phyloP scores from a whole-genome alignment of 2,329 filamentous ascomycete genomes.

The Fusarium acutatum region DNA sequence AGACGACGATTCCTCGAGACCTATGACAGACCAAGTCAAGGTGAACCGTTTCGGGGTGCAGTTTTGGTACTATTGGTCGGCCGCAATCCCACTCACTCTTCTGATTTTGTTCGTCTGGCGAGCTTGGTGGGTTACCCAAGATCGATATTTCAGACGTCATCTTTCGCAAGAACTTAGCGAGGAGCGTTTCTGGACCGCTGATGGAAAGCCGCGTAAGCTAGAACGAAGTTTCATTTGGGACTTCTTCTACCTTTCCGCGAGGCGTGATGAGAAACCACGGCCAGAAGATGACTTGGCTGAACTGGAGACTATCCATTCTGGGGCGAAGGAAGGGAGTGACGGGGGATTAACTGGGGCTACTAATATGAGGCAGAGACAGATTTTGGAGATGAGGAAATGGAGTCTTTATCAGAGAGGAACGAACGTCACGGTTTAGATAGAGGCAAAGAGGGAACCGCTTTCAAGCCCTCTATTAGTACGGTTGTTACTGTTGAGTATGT shows the following conservation, averaged over 20 bases:
- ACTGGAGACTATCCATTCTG: slow-evolving; percentile 31
- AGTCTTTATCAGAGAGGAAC: slow-evolving; percentile 30
- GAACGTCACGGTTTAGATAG: slow-evolving; percentile 6
- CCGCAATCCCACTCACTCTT: slow-evolving; percentile 54
- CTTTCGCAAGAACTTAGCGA: slow-evolving; percentile 57
- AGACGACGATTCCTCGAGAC: background rate
- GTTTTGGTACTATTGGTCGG: slow-evolving; percentile 59
- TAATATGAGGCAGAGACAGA: slow-evolving; percentile 36
- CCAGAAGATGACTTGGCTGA: slow-evolving; percentile 23
- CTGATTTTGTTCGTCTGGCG: slow-evolving; percentile 54
- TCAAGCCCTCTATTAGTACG: background rate
- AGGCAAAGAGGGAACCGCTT: background rate
- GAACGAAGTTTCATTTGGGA: slow-evolving; percentile 55
- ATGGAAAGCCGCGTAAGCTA: slow-evolving; percentile 52
- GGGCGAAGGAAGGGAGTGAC: slow-evolving; percentile 15
- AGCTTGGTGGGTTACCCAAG: slow-evolving; percentile 58
- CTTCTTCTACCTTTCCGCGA: slow-evolving; percentile 53
- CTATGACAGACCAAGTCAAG: slow-evolving; percentile 14
- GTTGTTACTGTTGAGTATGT: background rate
- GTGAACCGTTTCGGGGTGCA: slow-evolving; percentile 47
- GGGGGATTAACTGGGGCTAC: slow-evolving; percentile 1
- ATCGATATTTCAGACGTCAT: slow-evolving; percentile 56
- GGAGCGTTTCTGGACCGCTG: slow-evolving; percentile 57
- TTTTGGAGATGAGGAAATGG: slow-evolving; percentile 36
- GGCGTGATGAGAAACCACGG: slow-evolving; percentile 44